phyloP scores from a whole-genome alignment of 306 rosid genomes.

The Castanopsis chinensis region DNA sequence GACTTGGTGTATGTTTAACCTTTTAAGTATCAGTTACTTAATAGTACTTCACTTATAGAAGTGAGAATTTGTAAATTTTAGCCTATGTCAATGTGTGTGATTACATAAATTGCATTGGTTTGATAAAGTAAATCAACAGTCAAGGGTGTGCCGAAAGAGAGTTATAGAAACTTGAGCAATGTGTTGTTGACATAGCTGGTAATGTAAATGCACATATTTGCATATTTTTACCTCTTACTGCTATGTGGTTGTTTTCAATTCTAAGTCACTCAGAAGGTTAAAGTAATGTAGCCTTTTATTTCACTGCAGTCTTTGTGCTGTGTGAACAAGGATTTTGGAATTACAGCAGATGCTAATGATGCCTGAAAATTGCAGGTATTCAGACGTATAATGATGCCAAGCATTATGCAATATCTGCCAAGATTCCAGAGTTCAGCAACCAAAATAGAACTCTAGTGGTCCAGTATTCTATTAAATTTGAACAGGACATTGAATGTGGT shows the following conservation, averaged over 20 bases:
- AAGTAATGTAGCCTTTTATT: not conserved
- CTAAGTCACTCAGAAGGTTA: not conserved
- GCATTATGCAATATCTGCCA: slow-evolving; percentile 88
- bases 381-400: slow-evolving; percentile 90
- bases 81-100: not conserved
- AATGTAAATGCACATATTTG: not conserved
- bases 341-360: slow-evolving; percentile 1
- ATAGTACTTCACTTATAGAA: not conserved
- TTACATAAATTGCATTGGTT: not conserved
- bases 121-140: not conserved
- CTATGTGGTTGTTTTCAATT: not conserved
- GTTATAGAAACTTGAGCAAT: not conserved
- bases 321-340: not conserved
- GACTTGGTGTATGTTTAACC: too few species aligned
- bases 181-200: not conserved
- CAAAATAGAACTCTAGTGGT: slow-evolving; percentile 75
- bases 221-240: not conserved
- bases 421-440: slow-evolving; percentile 73
- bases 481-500: slow-evolving; percentile 97
- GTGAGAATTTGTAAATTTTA: not conserved
- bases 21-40: too few species aligned
- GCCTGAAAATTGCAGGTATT: slow-evolving; percentile 55
- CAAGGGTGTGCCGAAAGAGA: not conserved
- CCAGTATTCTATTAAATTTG: slow-evolving; percentile 85
- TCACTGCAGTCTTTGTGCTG: not conserved